A percentile compares a stretch with the other conserved stretches of the same genome.
Conservation (phyloP, 176 grass and related monocot genomes). For the Triticum monococcum region DNA sequence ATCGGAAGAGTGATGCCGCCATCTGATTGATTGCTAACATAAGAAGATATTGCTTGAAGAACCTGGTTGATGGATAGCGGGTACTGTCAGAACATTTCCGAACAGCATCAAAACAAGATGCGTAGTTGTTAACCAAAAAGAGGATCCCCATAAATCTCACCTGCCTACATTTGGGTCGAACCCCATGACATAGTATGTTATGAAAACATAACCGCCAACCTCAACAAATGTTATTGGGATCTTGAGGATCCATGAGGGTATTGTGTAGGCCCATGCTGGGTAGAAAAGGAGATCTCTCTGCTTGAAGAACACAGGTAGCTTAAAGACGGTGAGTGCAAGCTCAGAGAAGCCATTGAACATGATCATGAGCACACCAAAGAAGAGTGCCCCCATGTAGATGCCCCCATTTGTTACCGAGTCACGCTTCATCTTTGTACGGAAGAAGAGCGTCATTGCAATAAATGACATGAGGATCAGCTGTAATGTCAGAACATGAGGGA, state of each 20-base stretch:
- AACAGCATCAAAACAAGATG: neutral
- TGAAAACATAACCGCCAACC: slow-evolving; percentile 73
- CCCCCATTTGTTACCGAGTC: slow-evolving; percentile 32
- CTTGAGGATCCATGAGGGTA: slow-evolving; percentile 88
- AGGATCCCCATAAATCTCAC: slow-evolving; percentile 43
- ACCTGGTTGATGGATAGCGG: slow-evolving; percentile 28
- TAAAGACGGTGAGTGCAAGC: slow-evolving; percentile 60
- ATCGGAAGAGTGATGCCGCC: slow-evolving; percentile 64
- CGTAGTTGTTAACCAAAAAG: slow-evolving; percentile 6
- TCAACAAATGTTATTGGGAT: slow-evolving; percentile 79
- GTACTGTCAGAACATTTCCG: slow-evolving; percentile 23
- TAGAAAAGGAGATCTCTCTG: slow-evolving; percentile 90
- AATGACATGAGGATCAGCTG: slow-evolving; percentile 61
- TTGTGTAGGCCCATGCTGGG: slow-evolving; percentile 85
- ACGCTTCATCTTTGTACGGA: slow-evolving; percentile 79
- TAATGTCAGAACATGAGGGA: slow-evolving; percentile 17
- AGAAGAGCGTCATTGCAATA: slow-evolving; percentile 80
- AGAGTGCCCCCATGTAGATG: slow-evolving; percentile 62
- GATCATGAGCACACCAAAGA: slow-evolving; percentile 72
- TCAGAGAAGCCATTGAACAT: slow-evolving; percentile 91
- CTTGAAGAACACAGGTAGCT: slow-evolving; percentile 92
- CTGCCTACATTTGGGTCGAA: slow-evolving; percentile 81
- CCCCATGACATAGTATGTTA: slow-evolving; percentile 86
- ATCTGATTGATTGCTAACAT: slow-evolving; percentile 71
- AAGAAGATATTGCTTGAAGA: slow-evolving; percentile 89